A percentile compares a stretch with the other conserved stretches of the same genome.
Evolutionary conservation across 306 rosid genomes (phyloP).

Genomic region (Fragaria vesca): DNA sequence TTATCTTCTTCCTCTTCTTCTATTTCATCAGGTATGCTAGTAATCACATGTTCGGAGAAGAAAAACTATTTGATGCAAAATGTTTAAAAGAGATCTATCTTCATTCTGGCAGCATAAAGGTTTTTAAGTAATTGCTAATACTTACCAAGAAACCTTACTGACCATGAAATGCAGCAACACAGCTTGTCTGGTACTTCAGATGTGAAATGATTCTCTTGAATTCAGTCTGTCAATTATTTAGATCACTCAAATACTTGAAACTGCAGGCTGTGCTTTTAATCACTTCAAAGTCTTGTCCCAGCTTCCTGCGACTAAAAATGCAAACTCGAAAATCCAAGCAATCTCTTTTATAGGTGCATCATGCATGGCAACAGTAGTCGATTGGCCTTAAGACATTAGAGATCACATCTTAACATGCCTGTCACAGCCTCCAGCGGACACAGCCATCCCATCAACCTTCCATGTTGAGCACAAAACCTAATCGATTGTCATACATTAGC

Average conservation of each 20-base stretch:
- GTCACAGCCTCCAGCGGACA: conserved; percentile 91
- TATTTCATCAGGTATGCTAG: no score
- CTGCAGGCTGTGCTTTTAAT: background rate
- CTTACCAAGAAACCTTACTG: conserved; percentile 92
- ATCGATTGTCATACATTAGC: background rate
- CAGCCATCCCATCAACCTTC: conserved; percentile 94
- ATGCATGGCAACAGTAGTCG: conserved; percentile 84
- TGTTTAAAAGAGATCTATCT: background rate
- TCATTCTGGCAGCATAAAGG: conserved; percentile 1
- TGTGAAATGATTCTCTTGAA: conserved; percentile 78
- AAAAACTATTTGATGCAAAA: no score
- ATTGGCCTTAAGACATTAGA: conserved; percentile 64
- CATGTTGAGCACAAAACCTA: conserved; percentile 84
- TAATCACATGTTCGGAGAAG: no score
- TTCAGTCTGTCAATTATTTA: conserved; percentile 48
- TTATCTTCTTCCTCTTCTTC: background rate
- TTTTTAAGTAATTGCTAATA: background rate
- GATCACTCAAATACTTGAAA: background rate
- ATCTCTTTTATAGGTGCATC: conserved; percentile 79
- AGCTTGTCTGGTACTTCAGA: conserved; percentile 90
- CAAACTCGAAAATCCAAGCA: conserved; percentile 90
- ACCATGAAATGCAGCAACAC: conserved; percentile 92
- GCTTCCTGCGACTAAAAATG: conserved; percentile 75
- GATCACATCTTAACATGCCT: conserved; percentile 98
- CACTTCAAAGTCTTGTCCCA: conserved; percentile 82